Evolutionary conservation across 2,329 filamentous ascomycete species (phyloP), one percentile per base, ranked within the genome.

Genomic region (Calonectria naviculata): DNA sequence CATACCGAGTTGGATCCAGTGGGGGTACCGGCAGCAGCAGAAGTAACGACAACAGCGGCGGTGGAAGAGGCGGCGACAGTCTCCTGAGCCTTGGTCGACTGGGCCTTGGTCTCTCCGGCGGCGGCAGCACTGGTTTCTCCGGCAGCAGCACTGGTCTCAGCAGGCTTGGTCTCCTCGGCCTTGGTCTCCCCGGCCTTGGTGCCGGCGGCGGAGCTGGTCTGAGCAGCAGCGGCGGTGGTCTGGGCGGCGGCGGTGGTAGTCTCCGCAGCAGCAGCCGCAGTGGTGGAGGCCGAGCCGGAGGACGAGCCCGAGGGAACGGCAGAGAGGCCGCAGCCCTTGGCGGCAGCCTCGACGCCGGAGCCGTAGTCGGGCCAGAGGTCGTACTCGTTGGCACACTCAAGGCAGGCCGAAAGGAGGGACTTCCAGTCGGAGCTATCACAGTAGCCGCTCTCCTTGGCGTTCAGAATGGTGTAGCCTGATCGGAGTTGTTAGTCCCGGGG

Each of bases 301-400:
- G 71, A 64, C 28, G 72, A 61, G 36, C 61, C 71, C 26, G 71
- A 67, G 34, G 79, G 80, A 12, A 75, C 78, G 46, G 77, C 77
- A 44, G 76, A 73, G 28, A 80, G 68, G 21, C 81, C 80, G 70
- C 85, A 85, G 10, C 75, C 80, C 19, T 80, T 71, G 15, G 85
- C 85, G 26, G 83, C 84, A 1, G 74, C 74, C 21, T 74, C 71
- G 24, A 88, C 82, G 12, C 80, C 78, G 21, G 74, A 67, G 19
- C 84, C 83, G 61, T 88, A 87, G 71, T 83, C 81, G 49, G 81
- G 74, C 85, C 85, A 87, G 73, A 87, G 85, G 34, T 86, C 78
- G 64, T 81, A 83, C 24, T 82, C 75, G 36, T 82, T 71, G 47
- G 85, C 85, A 68, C 86, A 88, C 56, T 84, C 77, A 31, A 87